Evolutionary conservation across 2,329 filamentous ascomycete species (phyloP).

Genomic region (Neofusicoccum ribis): DNA sequence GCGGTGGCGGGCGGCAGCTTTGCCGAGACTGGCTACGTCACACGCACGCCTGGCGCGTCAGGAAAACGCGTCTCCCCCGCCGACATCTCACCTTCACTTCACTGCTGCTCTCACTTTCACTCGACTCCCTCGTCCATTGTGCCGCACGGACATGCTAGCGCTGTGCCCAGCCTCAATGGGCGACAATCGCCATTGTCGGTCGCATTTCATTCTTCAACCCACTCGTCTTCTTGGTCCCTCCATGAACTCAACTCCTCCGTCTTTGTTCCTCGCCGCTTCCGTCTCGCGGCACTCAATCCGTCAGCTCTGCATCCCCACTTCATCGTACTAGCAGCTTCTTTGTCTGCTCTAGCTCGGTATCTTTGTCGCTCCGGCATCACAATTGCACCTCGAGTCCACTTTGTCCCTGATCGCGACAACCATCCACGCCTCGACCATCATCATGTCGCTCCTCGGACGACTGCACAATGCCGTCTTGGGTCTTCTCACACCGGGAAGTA

Average conservation of each 20-base stretch:
- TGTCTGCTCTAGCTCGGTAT: background rate
- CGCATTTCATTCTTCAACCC: background rate
- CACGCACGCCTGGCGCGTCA: background rate
- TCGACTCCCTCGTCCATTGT: background rate
- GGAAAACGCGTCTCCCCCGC: background rate
- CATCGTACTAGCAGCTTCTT: background rate
- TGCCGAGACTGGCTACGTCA: conserved; percentile 1
- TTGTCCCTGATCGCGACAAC: background rate
- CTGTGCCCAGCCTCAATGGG: background rate
- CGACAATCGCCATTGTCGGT: background rate
- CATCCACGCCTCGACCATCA: background rate
- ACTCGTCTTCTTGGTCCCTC: background rate
- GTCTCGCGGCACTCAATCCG: background rate
- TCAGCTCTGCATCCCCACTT: background rate
- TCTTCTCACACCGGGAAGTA: background rate
- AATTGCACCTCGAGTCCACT: background rate
- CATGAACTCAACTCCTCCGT: background rate
- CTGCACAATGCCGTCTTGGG: background rate
- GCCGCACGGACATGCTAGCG: background rate
- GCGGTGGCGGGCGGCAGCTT: background rate
- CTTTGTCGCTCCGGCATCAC: background rate
- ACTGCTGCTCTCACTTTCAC: background rate
- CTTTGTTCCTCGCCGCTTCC: background rate
- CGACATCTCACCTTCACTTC: background rate
- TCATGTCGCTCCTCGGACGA: background rate